These are phyloP conservation scores for Eucalyptus tenuipes DNA, from an alignment of 345 rosid species.

Conservation along the genomic window DNA sequence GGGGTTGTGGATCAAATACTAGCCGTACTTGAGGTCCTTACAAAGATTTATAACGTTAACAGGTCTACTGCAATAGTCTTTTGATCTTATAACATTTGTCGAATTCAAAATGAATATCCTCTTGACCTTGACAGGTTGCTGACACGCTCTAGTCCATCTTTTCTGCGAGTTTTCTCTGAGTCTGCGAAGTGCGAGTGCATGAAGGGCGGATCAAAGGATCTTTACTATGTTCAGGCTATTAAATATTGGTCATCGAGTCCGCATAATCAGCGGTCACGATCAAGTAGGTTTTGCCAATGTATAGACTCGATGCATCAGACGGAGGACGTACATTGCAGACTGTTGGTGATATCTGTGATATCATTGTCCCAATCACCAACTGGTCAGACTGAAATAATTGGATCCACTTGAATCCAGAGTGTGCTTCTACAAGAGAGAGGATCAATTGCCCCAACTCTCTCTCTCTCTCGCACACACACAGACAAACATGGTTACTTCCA, in stretches of 20 bases:
- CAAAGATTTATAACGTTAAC: background rate
- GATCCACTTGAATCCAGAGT: background rate
- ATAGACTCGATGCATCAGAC: background rate
- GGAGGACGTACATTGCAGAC: background rate
- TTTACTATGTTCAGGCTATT: background rate
- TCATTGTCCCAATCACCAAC: background rate
- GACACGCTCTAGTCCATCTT: background rate
- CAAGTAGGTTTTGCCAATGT: background rate
- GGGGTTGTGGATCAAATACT: background rate
- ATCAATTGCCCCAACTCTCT: background rate
- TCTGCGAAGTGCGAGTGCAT: background rate
- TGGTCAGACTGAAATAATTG: background rate
- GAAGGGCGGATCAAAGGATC: background rate
- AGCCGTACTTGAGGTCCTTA: background rate
- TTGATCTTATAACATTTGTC: background rate
- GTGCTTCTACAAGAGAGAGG: background rate
- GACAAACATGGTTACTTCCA: background rate
- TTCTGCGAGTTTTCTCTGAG: background rate
- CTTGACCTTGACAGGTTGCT: background rate
- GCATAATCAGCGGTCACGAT: background rate
- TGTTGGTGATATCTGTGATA: background rate
- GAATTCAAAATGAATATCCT: background rate
- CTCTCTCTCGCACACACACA: background rate
- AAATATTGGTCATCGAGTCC: background rate
- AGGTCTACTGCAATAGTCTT: background rate